Percentiles rank a stretch among this genome's conserved stretches.
phyloP scores from a whole-genome alignment of 129 eudicot genomes.

The Solidago caesia region DNA sequence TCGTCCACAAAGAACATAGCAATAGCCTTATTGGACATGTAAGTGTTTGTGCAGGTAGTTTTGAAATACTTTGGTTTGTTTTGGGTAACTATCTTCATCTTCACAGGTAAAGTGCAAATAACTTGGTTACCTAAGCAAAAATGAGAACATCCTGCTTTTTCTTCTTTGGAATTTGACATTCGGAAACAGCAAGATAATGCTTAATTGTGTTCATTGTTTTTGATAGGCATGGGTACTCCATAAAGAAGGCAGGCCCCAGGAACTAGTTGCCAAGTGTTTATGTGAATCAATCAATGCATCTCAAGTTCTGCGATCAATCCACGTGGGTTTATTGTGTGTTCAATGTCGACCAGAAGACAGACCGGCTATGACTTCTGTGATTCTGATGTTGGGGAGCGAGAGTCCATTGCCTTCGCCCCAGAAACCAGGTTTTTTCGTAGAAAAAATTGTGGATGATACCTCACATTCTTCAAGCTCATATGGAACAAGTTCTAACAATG shows the following conservation, averaged over 20 bases:
- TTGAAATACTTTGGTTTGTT: background rate
- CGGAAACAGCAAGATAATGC: background rate
- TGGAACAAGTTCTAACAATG: slow-evolving; percentile 31
- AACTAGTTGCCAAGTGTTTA: slow-evolving; percentile 28
- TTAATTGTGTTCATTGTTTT: background rate
- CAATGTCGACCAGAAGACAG: slow-evolving; percentile 46
- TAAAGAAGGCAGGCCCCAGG: slow-evolving; percentile 34
- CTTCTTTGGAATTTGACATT: background rate
- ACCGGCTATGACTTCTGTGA: slow-evolving; percentile 37
- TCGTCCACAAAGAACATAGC: slow-evolving; percentile 35
- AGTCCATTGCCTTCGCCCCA: slow-evolving; percentile 34
- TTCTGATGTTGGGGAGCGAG: slow-evolving; percentile 35
- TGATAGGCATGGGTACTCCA: slow-evolving; percentile 44
- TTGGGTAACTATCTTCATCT: background rate
- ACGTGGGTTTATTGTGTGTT: slow-evolving; percentile 44
- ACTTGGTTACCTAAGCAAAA: background rate
- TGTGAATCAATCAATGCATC: slow-evolving; percentile 8
- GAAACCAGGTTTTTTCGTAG: slow-evolving; percentile 37
- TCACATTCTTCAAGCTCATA: slow-evolving; percentile 23
- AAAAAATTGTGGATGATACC: slow-evolving; percentile 18
- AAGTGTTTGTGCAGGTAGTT: slow-evolving; percentile 16
- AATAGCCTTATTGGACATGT: slow-evolving; percentile 54
- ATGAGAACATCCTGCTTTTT: background rate
- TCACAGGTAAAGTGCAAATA: background rate
- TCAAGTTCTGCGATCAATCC: slow-evolving; percentile 33